Base-by-base conservation (phyloP, 495 filamentous ascomycete genomes). In the Thozetella sp. region DNA sequence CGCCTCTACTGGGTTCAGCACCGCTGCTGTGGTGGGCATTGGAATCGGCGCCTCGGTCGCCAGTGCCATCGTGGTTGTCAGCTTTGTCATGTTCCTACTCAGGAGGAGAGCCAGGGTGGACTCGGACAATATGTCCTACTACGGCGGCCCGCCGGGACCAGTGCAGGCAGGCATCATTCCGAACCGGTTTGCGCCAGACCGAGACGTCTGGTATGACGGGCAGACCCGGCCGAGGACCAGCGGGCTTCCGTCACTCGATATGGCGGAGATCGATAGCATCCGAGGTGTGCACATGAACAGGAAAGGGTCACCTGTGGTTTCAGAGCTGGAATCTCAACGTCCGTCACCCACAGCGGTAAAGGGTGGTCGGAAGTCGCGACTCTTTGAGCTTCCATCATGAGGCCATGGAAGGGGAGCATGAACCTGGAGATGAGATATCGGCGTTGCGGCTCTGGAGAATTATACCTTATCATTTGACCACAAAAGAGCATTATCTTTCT, bases 251-350 rank as follows among this genome's bases (percentile, higher is more conserved):
- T 20, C 10, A 15, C 43, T 48, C 11, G 43, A 48, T n/a, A 48
- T 48, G 43, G 43, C 43, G 11, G 43, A 48, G n/a, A 48, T 48
- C 43, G 43, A 48, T n/a, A 48, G 43, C n/a, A n/a, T 48, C 10
- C 43, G 43, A n/a, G 4, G 20, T 20, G n/a, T 11, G 4, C 43
- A 48, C 10, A 48, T 48, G 43, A 19, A 19, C n/a, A 48, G 3
- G 6, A 19, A 3, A 3, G 43, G 10, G 3, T 48, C 43, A n/a
- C 43, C 43, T 3, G 43, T n/a, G 3, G 43, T 19, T 13, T 48
- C 43, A 20, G 43, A 48, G 43, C n/a, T 48, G 43, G 43, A 48
- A n/a, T 13, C 43, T n/a, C 12, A 48, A 20, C 9, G n/a, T 6
- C 30, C 30, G 3, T 48, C 43, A 15, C 43, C 43, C 4, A 19